Conservation (phyloP, 139 green algal genomes). For the Pleodorina starrii region DNA sequence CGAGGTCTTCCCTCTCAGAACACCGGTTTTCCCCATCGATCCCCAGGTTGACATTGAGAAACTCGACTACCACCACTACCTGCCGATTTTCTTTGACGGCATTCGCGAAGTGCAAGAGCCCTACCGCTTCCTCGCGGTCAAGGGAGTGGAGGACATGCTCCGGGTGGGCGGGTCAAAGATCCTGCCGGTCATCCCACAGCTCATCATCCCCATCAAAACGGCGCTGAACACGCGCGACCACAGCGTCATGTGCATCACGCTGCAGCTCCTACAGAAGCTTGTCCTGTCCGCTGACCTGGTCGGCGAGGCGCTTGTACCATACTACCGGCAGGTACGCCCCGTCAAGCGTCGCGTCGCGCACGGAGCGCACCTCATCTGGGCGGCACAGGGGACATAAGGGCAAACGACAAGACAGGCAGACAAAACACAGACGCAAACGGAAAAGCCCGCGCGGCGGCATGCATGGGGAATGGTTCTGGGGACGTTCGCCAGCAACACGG, state of each 20-base stretch:
- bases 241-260: slow-evolving; percentile 84
- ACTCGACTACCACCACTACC: slow-evolving; percentile 93
- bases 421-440: too few relatives aligned
- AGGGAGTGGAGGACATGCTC: slow-evolving; percentile 89
- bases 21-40: too few relatives aligned
- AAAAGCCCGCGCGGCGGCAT: too few relatives aligned
- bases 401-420: too few relatives aligned
- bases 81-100: slow-evolving; percentile 94
- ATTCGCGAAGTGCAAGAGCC: slow-evolving; percentile 91
- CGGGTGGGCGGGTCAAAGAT: slow-evolving; percentile 79
- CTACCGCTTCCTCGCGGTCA: slow-evolving; percentile 89
- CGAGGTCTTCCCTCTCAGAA: too few relatives aligned
- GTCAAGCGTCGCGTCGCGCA: too few relatives aligned
- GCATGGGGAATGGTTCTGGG: too few relatives aligned
- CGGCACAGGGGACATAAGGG: too few relatives aligned
- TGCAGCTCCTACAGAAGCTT: slow-evolving; percentile 87
- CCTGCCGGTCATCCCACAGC: slow-evolving; percentile 89
- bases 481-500: too few relatives aligned
- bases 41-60: slow-evolving; percentile 78
- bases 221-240: slow-evolving; percentile 85
- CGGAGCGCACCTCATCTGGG: too few relatives aligned
- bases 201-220: slow-evolving; percentile 93
- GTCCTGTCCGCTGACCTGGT: slow-evolving; percentile 79
- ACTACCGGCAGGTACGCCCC: slow-evolving; percentile 88
- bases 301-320: slow-evolving; percentile 89